Evolutionary conservation across 164 flowering plant species (phyloP), one percentile per base, ranked within the genome.

Genomic region (Pachysandra terminalis): DNA sequence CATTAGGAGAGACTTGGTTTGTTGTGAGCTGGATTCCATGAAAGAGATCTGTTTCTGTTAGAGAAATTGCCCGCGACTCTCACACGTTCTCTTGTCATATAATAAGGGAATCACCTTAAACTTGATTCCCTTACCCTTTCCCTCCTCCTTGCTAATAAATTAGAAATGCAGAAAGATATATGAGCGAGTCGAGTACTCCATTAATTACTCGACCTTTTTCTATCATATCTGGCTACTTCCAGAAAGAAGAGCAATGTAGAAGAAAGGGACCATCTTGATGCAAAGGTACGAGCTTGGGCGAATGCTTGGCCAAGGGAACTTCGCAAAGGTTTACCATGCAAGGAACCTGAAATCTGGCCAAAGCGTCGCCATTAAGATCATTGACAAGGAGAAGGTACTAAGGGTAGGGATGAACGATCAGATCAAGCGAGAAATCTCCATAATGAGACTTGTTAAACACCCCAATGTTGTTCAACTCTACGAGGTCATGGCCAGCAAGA

Each of bases 371-470:
- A 75, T 80, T 10, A 80, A 80, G 49, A 62, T 78, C 21, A 76
- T 80, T 16, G 74, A 75, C 70, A 80, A 80, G 57, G 81, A 80
- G 69, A 75, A 73, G 65, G 54, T 75, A 45, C 23, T 73, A 10
- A 73, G 58, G 48, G 74, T 71, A 0, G 79, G 81, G 3, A 64
- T 80, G 79, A 75, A 67, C 24, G 74, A 76, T 40, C 83, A 80
- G 67, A 78, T 78, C 48, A 78, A 80, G 68, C 66, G 83, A 15
- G 83, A 80, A 71, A 80, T 80, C 61, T 73, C 83, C 1, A 72
- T 78, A 2, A 73, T 80, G 81, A 56, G 72, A 26, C 79, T 74
- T 12, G 77, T 73, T 9, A 63, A 59, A 22, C 82, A 77, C 54
- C 74, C 82, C 1, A 79, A 79, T 27, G 75, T 79, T 8, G 80